Conservation (phyloP, 805 yeast genomes). For the Ogataea henricii region DNA sequence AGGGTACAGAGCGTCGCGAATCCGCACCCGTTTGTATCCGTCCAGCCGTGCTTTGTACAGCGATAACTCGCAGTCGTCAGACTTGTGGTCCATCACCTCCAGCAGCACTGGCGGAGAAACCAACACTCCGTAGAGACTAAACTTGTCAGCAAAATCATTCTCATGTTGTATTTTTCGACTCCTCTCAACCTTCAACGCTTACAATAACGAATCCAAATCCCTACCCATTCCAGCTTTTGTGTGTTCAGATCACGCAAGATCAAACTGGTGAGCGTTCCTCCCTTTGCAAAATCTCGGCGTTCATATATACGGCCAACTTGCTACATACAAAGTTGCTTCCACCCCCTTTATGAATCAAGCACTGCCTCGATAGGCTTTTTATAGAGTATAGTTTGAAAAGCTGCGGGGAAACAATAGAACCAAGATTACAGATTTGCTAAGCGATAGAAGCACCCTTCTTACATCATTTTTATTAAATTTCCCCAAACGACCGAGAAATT, state of each 20-base stretch:
- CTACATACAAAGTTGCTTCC: slow-evolving; percentile 2
- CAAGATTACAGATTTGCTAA: too few species aligned
- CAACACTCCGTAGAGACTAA: slow-evolving; percentile 22
- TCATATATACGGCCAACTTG: not conserved
- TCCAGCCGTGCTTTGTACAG: slow-evolving; percentile 15
- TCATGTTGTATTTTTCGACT: not conserved
- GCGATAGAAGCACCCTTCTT: too few species aligned
- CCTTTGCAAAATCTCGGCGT: too few species aligned
- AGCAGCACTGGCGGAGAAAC: slow-evolving; percentile 15
- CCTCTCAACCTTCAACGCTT: slow-evolving; percentile 1
- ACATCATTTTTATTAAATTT: too few species aligned
- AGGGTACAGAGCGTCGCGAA: slow-evolving; percentile 20
- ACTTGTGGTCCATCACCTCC: slow-evolving; percentile 16
- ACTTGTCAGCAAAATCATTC: not conserved
- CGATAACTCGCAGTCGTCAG: slow-evolving; percentile 5
- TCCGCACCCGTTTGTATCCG: slow-evolving; percentile 14
- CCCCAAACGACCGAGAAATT: too few species aligned
- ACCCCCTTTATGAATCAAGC: not conserved
- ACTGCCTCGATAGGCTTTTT: not conserved
- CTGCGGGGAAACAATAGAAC: not conserved
- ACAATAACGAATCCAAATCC: slow-evolving; percentile 11
- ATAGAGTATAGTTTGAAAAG: too few species aligned
- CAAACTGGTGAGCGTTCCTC: too few species aligned
- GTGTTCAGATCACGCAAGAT: not conserved
- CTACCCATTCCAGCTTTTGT: not conserved